Evolutionary conservation across 225 moss, liverwort and hornwort species (phyloP), one percentile per base, ranked within the genome.

Genomic region (Marchantia polymorpha): DNA sequence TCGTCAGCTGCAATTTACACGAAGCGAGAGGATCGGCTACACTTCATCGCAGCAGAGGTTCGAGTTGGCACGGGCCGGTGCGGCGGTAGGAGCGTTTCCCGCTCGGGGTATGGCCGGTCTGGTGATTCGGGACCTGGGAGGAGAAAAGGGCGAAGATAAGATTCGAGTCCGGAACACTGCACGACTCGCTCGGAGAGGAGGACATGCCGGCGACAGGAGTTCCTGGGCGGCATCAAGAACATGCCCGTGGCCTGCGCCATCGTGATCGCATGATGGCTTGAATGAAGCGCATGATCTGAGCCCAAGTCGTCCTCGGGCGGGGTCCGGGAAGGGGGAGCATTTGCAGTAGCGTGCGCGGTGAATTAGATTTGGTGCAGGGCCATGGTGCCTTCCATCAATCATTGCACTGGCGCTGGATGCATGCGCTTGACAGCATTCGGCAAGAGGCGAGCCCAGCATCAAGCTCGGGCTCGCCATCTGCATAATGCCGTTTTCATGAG

Each of bases 161-260:
- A 69, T 46, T 19, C 9, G 22, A 17, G 22, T 1, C 39, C 12
- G 25, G 68, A 16, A 46, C 4, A 20, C 69, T 17, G 69, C 69
- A 69, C 69, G 69, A 69, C 47, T 69, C 69, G 12, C 69, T 69
- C 10, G 20, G 22, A 39, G 47, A 14, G 20, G 10, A 47, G 47
- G 19, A 69, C 47, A 31, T 12, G 3, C 67, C 25, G 30, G 25
- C 14, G 16, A 30, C 67, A 30, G 67, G 31, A 67, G 29, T 67
- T 8, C 1, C 9, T 64, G 64, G 12, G 11, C 46, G 47, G 4
- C 69, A 69, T 16, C 19, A 8, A 46, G 4, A 69, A 69, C 47
- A 48, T 39, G 39, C n/a, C 72, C 72, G 72, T 72, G 72, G 72
- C 51, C 50, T 72, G 22, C 72, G 72, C 50, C 72, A 72, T 72